Percentiles rank a stretch among this genome's conserved stretches.
Conservation (phyloP, 169 alveolate genomes). For the Plasmodium fragile region DNA sequence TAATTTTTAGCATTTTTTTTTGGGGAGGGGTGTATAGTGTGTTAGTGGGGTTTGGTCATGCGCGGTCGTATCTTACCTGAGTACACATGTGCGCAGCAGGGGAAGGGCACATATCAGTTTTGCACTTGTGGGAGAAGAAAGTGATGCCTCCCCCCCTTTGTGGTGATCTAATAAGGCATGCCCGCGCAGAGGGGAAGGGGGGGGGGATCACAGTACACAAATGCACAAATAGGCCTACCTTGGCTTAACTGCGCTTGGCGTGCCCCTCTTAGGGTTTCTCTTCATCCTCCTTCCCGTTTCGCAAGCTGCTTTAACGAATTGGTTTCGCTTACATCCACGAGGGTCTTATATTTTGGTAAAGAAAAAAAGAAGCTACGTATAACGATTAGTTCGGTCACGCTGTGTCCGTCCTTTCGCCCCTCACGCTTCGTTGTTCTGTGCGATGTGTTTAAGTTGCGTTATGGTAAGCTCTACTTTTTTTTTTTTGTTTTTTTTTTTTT, state of each 20-base stretch:
- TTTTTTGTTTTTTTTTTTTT: background rate
- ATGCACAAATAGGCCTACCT: background rate
- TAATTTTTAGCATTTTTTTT: background rate
- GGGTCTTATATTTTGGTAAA: background rate
- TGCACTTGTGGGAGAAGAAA: background rate
- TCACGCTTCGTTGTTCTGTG: background rate
- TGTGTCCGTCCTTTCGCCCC: background rate
- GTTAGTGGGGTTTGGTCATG: background rate
- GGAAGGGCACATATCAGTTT: background rate
- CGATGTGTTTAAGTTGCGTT: background rate
- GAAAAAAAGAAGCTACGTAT: background rate
- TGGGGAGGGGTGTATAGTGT: background rate
- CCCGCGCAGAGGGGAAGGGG: background rate
- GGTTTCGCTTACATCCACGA: background rate
- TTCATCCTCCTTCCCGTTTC: background rate
- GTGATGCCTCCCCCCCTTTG: background rate
- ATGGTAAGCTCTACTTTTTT: background rate
- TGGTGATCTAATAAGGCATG: background rate
- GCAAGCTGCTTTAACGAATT: background rate
- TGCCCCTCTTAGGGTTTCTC: background rate
- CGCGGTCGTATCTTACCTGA: background rate
- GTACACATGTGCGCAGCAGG: background rate
- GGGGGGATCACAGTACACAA: background rate
- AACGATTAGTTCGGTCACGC: background rate
- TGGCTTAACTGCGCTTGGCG: background rate